Base-by-base conservation (phyloP, 176 grass and related monocot genomes). In the Poa pratensis region DNA sequence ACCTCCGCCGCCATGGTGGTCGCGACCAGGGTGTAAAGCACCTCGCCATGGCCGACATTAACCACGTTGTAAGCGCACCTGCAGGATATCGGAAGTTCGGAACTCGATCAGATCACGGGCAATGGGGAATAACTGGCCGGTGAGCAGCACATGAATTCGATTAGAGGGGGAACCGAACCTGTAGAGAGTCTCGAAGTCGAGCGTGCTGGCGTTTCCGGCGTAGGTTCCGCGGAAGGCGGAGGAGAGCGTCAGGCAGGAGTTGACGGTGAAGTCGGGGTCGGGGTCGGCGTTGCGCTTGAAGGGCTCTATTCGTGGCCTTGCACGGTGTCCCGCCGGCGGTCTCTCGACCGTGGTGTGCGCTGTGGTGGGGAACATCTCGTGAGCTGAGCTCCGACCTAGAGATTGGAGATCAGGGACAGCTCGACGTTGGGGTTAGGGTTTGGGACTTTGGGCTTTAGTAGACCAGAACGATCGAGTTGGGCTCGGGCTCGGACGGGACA, bases 11-110 rank as follows among this genome's bases (percentile, higher is more conserved):
- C 37, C 67, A 70, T 70, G 67, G 34, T 22, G 34, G 67, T 43
- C 9, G 67, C 67, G 37, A 70, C 67, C 67, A 22, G 67, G 10
- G 67, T 70, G 67, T 70, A 70, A 9, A 70, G 67, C 37, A 70
- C 67, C 37, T 70, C 67, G 67, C 67, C 67, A 22, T 70, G 67
- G 67, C 37, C 19, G 37, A 3, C 34, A 40, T 9, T 12, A n/a
- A 70, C 18, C 34, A 40, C 5, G 34, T 22, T 2, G 67, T 70
- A n/a, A 22, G 67, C 18, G 37, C 67, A 70, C 67, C 67, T 70
- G 67, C 3, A 70, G 67, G 10, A 40, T 12, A 70, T 22, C 9
- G 9, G 20, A 69, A 69, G 9, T 11, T 14, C 26, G 24, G 30
- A 30, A 69, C 35, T 13, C 35, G 19, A n/a, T 14, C 67, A 70